Evolutionary conservation across 805 yeast species (phyloP).

Genomic region (Starmerella apis): DNA sequence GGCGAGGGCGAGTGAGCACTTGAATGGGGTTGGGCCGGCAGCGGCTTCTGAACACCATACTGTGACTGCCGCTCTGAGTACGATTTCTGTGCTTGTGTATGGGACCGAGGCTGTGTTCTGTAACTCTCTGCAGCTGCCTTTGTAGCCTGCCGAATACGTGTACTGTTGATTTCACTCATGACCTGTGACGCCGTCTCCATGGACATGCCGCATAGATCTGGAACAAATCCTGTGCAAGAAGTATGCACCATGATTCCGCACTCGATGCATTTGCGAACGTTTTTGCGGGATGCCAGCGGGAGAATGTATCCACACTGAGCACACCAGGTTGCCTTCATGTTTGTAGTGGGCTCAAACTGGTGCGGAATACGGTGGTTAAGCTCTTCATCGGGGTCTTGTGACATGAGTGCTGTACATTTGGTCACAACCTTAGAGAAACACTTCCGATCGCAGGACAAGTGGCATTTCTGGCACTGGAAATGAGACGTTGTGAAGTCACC

Average conservation of each 20-base stretch:
- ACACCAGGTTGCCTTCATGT: slow-evolving; percentile 97
- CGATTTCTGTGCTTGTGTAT: not conserved
- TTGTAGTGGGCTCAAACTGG: slow-evolving; percentile 82
- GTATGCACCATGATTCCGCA: slow-evolving; percentile 95
- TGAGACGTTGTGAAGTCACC: slow-evolving; percentile 84
- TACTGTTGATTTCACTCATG: slow-evolving; percentile 60
- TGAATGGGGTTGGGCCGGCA: not conserved
- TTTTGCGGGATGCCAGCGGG: slow-evolving; percentile 81
- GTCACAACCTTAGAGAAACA: slow-evolving; percentile 72
- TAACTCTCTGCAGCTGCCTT: slow-evolving; percentile 22
- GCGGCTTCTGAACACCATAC: not conserved
- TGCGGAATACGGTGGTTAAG: slow-evolving; percentile 96
- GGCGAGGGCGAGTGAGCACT: not conserved
- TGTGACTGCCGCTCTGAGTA: too few species aligned
- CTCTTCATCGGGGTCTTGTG: slow-evolving; percentile 50
- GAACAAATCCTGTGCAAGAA: slow-evolving; percentile 85
- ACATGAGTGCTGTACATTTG: slow-evolving; percentile 59
- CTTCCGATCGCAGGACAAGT: slow-evolving; percentile 65
- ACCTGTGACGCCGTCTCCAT: slow-evolving; percentile 94
- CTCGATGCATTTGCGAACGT: slow-evolving; percentile 75
- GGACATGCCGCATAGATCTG: slow-evolving; percentile 97
- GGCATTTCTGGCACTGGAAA: slow-evolving; percentile 71
- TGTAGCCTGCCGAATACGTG: slow-evolving; percentile 33
- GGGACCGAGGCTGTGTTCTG: not conserved
- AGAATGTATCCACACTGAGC: slow-evolving; percentile 96